phyloP scores from a whole-genome alignment of 179 eudicot genomes.

The Kewa caespitosa region DNA sequence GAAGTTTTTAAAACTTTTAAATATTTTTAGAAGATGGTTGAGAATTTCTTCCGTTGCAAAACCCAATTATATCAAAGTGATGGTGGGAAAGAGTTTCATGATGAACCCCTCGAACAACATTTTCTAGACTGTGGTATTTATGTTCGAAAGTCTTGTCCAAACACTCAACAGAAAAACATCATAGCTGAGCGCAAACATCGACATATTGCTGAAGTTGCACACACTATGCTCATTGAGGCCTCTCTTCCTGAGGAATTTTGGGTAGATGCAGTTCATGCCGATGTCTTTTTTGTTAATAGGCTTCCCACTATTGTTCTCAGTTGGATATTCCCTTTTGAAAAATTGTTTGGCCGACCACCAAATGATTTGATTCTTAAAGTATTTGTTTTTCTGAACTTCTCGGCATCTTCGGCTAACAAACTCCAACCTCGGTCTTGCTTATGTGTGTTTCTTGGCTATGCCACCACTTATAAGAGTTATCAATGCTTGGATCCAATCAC shows the following conservation, averaged over 20 bases:
- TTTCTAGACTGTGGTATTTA: background rate
- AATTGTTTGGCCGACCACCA: too few species aligned
- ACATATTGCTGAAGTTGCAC: background rate
- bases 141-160: background rate
- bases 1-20: background rate
- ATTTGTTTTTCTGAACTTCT: too few species aligned
- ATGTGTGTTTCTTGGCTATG: too few species aligned
- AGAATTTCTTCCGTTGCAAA: background rate
- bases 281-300: background rate
- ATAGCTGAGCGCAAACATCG: background rate
- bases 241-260: background rate
- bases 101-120: background rate
- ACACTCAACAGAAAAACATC: background rate
- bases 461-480: too few species aligned
- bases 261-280: background rate
- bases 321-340: too few species aligned
- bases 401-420: too few species aligned
- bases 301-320: too few species aligned
- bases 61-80: background rate
- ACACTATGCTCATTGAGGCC: background rate
- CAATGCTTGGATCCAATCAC: too few species aligned
- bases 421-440: too few species aligned
- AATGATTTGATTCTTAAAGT: too few species aligned
- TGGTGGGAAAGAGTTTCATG: background rate
- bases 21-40: background rate